Evolutionary conservation across 257 asterid species (phyloP), one percentile per base, ranked within the genome.

Genomic region (Echium plantagineum): DNA sequence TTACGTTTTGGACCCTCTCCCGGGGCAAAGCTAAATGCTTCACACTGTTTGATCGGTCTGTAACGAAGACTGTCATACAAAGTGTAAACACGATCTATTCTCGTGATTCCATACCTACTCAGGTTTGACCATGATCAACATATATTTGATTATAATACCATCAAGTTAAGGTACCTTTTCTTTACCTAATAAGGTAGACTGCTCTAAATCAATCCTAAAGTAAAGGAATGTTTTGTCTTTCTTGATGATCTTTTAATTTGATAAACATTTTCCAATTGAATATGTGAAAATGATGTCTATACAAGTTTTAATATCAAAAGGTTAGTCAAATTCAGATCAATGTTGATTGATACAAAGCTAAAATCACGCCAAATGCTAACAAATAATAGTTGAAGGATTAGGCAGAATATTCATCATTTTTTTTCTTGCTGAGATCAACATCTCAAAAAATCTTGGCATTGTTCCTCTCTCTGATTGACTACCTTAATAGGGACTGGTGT

Each of bases 1-100:
- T 61, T 85, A 88, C 60, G 74, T 84, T 64, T 75, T 88, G 66
- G 98, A 90, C 66, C 57, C 63, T 17, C 47, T 74, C 86, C 59
- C 49, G 21, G 76, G 38, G 61, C 68, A 77, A 56, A 21, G 18
- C 60, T 56, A 1, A 56, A 56, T n/a, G 60, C n/a, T 56, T 56
- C 57, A n/a, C 5, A 42, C 49, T 65, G 10, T 42, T 13, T 42
- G 10, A 42, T 42, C 13, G 17, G 49, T 42, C 49, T 10, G 9
- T 38, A 58, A 24, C 26, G 26, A 3, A 24, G 26, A 24, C 2
- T 24, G 26, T 24, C 26, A 24, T 24, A 24, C 26, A 24, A 24
- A 24, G 26, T 24, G 26, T 24, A 24, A 24, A 24, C 26, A 24
- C 26, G 26, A 24, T 24, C 26, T 24, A 24, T 38, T 10, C 9